Conservation (phyloP, 257 asterid genomes). For the Leptodermis oblonga region DNA sequence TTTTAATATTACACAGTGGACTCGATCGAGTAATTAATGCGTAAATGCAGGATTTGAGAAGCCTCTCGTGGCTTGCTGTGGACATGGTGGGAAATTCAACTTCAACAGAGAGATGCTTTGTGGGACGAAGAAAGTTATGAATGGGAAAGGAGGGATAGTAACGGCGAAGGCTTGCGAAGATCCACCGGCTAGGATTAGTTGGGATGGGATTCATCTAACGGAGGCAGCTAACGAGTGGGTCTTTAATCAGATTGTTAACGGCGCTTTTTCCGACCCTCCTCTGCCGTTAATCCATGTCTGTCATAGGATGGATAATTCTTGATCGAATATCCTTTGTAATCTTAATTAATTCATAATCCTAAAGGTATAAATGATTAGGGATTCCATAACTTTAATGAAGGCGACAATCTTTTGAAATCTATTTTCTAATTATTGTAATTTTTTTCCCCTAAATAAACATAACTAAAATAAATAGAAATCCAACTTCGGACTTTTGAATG, state of each 20-base stretch:
- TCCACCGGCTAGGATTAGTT: constrained; percentile 46
- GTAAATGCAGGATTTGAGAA: constrained; percentile 50
- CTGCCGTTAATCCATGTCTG: constrained; percentile 45
- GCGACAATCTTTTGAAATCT: too few species aligned
- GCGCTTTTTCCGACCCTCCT: constrained; percentile 72
- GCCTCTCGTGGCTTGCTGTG: constrained; percentile 71
- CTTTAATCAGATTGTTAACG: constrained; percentile 51
- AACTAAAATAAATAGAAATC: too few species aligned
- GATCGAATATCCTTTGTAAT: too few species aligned
- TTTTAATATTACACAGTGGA: too few species aligned
- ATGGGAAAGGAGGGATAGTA: constrained; percentile 52
- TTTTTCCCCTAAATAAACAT: too few species aligned
- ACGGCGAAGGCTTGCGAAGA: constrained; percentile 49
- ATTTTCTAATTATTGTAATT: too few species aligned
- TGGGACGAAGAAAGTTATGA: constrained; percentile 49
- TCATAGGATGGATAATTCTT: constrained; percentile 27
- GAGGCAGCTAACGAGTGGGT: constrained; percentile 79
- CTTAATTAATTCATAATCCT: too few species aligned
- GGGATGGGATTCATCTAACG: constrained; percentile 81
- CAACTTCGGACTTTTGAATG: too few species aligned
- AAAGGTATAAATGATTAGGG: too few species aligned
- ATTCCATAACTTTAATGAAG: too few species aligned
- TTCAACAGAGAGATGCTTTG: constrained; percentile 63
- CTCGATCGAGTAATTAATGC: too few species aligned
- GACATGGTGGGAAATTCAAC: constrained; percentile 74